Base-by-base conservation (phyloP, 208 protist species). In the Phytomonas francai region DNA sequence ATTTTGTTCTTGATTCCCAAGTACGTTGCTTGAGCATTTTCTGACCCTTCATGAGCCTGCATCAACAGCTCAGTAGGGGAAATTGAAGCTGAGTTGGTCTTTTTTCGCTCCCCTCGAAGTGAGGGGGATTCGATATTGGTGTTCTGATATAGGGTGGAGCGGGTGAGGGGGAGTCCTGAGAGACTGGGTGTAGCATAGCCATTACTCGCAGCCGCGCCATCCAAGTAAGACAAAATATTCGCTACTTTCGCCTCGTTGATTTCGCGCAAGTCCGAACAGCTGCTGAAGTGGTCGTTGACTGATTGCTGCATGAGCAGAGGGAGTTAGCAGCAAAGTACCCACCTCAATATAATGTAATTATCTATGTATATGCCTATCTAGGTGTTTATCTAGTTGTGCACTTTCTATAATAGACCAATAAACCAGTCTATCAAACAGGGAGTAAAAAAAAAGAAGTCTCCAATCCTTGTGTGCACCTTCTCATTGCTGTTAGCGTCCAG, bases 171-270 rank as follows among this genome's bases (percentile, higher is more conserved):
- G 49, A 42, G 67, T n/a, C 12, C 39, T 39, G 6, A 64, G 22
- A 14, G 6, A 27, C 6, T 12, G 49, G 19, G 31, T 59, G 34
- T 5, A 36, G 42, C 0, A 36, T 67, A 16, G 39, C 0, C 42
- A 54, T 54, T 19, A 27, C 60, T 33, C 11, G 65, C 45, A 3
- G 75, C 72, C 45, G 80, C 81, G 31, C 51, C 74, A 63, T 95
- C 84, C 3, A 95, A 78, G 68, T 95, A 95, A 34, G 85, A 79
- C 25, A 95, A 77, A 32, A 95, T 92, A 68, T 93, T 89, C 9
- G 81, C 79, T 27, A 92, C 91, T 64, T 91, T 96, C 27, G 86
- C 86, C 29, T 93, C 86, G 65, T 96, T 96, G 32, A 96, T 84
- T 71, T 96, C 84, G 3, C 83, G 81, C n/a, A 95, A 70, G 59